These are phyloP conservation scores for Diaporthe citrichinensis DNA, from an alignment of 2,329 filamentous ascomycete species.

Conservation along the genomic window DNA sequence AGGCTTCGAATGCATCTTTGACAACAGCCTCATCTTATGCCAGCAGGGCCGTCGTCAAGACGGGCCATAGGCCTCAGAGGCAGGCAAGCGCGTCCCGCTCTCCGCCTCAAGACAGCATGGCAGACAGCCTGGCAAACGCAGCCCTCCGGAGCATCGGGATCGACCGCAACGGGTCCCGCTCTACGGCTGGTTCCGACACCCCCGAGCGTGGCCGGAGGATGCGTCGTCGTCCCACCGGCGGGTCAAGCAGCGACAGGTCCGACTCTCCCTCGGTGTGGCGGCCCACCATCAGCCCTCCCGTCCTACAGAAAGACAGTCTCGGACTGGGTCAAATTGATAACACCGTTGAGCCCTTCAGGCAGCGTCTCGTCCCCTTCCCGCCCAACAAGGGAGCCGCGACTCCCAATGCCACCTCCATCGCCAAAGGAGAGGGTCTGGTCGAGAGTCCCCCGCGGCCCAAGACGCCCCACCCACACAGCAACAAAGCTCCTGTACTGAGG, in stretches of 20 bases:
- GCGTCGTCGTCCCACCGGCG: conserved; percentile 36
- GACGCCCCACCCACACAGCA: conserved; percentile 32
- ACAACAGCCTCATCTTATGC: conserved; percentile 24
- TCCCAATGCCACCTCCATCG: conserved; percentile 1
- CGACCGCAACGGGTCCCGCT: conserved; percentile 33
- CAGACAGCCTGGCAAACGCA: conserved; percentile 29
- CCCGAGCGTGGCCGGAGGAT: conserved; percentile 38
- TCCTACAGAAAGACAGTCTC: conserved; percentile 41
- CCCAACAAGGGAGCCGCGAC: conserved; percentile 29
- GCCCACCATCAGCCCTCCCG: conserved; percentile 40
- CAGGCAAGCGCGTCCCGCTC: conserved; percentile 28
- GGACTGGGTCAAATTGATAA: conserved; percentile 20
- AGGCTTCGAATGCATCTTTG: conserved; percentile 34
- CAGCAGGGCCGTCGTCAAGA: conserved; percentile 28
- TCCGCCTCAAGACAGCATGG: conserved; percentile 31
- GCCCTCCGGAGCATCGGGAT: conserved; percentile 40
- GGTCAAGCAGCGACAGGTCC: conserved; percentile 40
- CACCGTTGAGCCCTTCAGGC: conserved; percentile 32
- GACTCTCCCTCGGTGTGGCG: conserved; percentile 41
- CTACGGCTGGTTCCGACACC: neutral
- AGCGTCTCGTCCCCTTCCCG: conserved; percentile 39
- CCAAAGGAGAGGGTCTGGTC: neutral
- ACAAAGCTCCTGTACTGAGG: conserved; percentile 23
- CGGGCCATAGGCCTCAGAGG: conserved; percentile 27
- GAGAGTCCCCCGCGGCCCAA: conserved; percentile 31